Conservation (phyloP, 2,329 filamentous ascomycete species). For the Fusarium gaditjirri region DNA sequence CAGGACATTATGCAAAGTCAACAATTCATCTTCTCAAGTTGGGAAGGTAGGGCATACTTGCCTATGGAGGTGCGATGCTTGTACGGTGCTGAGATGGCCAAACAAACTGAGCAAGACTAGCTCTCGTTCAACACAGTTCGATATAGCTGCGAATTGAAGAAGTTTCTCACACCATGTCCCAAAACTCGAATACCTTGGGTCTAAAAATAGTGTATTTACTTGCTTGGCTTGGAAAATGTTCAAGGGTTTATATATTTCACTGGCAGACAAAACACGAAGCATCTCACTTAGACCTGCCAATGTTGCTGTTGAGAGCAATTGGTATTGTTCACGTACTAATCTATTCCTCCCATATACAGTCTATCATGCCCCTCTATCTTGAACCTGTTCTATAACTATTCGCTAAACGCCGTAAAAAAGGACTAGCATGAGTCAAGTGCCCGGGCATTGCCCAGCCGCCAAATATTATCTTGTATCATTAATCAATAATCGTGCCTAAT, state of each 20-base stretch:
- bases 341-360: neutral
- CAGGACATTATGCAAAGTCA: neutral
- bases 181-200: neutral
- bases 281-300: neutral
- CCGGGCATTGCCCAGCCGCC: conserved; percentile 4
- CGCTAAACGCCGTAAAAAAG: conserved; percentile 18
- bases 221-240: neutral
- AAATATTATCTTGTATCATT: conserved; percentile 22
- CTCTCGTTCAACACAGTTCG: neutral
- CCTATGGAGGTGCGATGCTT: neutral
- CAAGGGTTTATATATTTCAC: neutral
- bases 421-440: conserved; percentile 24
- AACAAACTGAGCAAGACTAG: neutral
- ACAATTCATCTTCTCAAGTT: neutral
- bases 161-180: neutral
- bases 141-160: neutral
- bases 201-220: neutral
- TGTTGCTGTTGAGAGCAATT: neutral
- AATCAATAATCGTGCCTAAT: conserved; percentile 13
- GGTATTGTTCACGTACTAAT: conserved; percentile 5
- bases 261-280: neutral
- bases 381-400: conserved; percentile 6
- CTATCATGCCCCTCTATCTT: conserved; percentile 4
- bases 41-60: neutral
- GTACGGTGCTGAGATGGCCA: neutral